Percentiles rank a stretch among this genome's conserved stretches.
These are phyloP conservation scores for Apostasia shenzhenica DNA, from an alignment of 106 monocot species.

Conservation along the genomic window DNA sequence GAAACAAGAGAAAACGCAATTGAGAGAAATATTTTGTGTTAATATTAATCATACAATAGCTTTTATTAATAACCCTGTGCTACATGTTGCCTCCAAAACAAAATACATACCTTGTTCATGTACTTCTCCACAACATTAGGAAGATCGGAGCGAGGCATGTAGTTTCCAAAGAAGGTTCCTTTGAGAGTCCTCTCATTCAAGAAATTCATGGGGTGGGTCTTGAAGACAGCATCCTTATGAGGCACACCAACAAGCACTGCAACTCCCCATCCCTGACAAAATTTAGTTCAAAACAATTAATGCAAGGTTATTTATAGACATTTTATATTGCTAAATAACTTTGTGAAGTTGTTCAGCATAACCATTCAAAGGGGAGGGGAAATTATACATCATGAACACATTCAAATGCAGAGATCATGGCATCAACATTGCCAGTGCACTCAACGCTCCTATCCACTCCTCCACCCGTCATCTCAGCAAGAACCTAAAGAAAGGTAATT, in stretches of 20 bases:
- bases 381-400: conserved; percentile 69
- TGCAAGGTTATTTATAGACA: too few relatives aligned
- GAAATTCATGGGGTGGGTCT: conserved; percentile 67
- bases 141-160: conserved; percentile 70
- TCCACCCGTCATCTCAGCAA: conserved; percentile 72
- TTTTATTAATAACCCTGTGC: too few relatives aligned
- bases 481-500: conserved; percentile 23
- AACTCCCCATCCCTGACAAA: conserved; percentile 76
- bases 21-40: too few relatives aligned
- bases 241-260: conserved; percentile 83
- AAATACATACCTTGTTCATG: conserved; percentile 37
- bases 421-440: conserved; percentile 69
- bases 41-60: too few relatives aligned
- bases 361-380: not conserved
- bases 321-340: not conserved
- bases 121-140: conserved; percentile 71
- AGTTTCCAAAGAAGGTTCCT: conserved; percentile 90
- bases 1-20: too few relatives aligned
- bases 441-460: conserved; percentile 73
- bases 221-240: conserved; percentile 64
- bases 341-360: not conserved
- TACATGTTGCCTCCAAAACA: not conserved
- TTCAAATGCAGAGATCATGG: conserved; percentile 88
- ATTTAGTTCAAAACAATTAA: not conserved
- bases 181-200: conserved; percentile 72